Evolutionary conservation across 2,329 filamentous ascomycete species (phyloP), one percentile per base, ranked within the genome.

Genomic region (Talaromyces sp.): DNA sequence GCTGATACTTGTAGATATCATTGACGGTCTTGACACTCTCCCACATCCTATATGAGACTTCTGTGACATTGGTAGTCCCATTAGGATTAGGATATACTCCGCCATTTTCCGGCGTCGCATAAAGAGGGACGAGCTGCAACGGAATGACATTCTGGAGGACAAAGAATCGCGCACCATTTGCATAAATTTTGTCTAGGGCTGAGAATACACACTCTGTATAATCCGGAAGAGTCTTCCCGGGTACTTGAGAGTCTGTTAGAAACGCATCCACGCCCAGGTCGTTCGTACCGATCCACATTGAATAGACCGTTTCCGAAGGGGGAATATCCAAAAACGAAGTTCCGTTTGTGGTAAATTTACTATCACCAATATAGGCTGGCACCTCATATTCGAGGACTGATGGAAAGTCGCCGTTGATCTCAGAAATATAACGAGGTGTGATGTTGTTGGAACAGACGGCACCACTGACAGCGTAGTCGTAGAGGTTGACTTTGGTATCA

Each of bases 241-340:
- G 70, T 4, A 83, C 75, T 73, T 92, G 88, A 27, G 81, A 82
- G 72, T 92, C 89, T 4, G 84, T 86, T 37, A 93, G 74, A 72
- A 93, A 89, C 9, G 84, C 89, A 60, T 82, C 76, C 64, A 81
- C 82, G 24, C 90, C 90, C 10, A 94, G 80, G 71, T 95, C 91
- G 73, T 94, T 94, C 27, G 90, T 93, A 3, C 91, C 91, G 70
- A 93, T 92, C 89, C 89, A 93, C 60, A 93, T 84, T 1, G 87
- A 83, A 71, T 92, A 93, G 2, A 91, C 87, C 0, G 90, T 91
- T 68, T 88, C 87, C 35, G 85, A 77, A 1, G 83, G 70, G 2
- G 80, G 82, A 54, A 80, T 78, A 39, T 75, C 72, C 65, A 85
- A 75, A 71, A 79, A 73, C 58, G 61, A 60, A 13, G 66, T 50